Percentiles rank a stretch among this genome's conserved stretches.
These are phyloP conservation scores for Xylariaceae sp. DNA, from an alignment of 2,329 filamentous ascomycete genomes.

Conservation along the genomic window DNA sequence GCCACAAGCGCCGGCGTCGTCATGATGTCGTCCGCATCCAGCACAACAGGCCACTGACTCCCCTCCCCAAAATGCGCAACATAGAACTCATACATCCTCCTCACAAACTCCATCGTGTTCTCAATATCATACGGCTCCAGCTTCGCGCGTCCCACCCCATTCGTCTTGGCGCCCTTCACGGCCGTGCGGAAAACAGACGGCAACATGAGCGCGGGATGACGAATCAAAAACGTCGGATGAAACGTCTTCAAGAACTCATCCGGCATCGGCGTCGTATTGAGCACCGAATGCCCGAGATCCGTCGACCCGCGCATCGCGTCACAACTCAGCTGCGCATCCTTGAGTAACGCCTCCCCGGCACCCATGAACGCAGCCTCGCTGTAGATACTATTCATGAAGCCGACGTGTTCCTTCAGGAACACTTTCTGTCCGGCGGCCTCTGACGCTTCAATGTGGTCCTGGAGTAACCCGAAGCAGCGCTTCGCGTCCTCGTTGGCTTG, in stretches of 20 bases:
- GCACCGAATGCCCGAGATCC: constrained; percentile 12
- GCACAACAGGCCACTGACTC: constrained; percentile 16
- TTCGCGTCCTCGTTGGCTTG: background rate
- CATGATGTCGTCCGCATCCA: constrained; percentile 21
- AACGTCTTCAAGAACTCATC: constrained; percentile 21
- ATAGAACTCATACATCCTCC: constrained; percentile 15
- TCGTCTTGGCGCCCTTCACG: background rate
- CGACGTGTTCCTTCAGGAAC: constrained; percentile 18
- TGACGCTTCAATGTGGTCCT: constrained; percentile 15
- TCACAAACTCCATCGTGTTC: constrained; percentile 10
- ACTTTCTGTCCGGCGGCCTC: constrained; percentile 11
- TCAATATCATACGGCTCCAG: constrained; percentile 14
- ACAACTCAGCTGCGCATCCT: background rate
- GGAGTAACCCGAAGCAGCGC: constrained; percentile 10
- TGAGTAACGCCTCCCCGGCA: background rate
- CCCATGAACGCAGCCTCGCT: constrained; percentile 3
- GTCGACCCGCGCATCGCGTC: background rate
- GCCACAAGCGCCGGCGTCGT: constrained; percentile 10
- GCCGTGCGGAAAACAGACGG: constrained; percentile 19
- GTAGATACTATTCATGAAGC: constrained; percentile 7
- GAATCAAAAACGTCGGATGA: constrained; percentile 20
- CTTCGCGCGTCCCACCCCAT: constrained; percentile 6
- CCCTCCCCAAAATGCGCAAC: constrained; percentile 7
- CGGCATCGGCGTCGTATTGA: constrained; percentile 13
- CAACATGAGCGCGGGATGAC: constrained; percentile 19